A percentile compares a stretch with the other conserved stretches of the same genome.
Evolutionary conservation across 768 basidiomycete species (phyloP).

Genomic region (Russula compacta): DNA sequence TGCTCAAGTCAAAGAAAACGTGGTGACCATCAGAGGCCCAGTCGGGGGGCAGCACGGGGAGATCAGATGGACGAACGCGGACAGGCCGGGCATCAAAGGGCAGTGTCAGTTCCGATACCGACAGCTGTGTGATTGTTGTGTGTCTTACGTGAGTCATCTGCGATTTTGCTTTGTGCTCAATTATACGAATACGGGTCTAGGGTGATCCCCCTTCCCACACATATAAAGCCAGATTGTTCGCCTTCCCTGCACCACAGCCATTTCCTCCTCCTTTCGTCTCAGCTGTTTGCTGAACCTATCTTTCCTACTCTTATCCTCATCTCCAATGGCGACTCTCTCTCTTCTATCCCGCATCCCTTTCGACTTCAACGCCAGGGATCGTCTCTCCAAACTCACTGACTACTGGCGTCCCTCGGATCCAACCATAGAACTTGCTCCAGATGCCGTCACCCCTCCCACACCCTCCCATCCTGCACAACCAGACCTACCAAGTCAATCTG

Average conservation of each 20-base stretch:
- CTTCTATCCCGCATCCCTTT: slow-evolving; percentile 7
- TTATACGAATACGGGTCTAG: too few species aligned
- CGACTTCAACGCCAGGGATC: background rate
- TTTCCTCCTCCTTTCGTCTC: background rate
- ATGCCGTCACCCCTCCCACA: background rate
- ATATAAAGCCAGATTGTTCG: background rate
- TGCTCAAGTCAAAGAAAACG: too few species aligned
- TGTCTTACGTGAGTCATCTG: too few species aligned
- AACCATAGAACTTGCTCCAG: background rate
- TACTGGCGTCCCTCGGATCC: background rate
- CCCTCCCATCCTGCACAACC: background rate
- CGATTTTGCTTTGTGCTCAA: too few species aligned
- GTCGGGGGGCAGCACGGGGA: too few species aligned
- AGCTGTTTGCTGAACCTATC: background rate
- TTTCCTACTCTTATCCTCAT: background rate
- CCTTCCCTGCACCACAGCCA: too few species aligned
- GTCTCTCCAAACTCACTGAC: background rate
- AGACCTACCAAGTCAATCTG: background rate
- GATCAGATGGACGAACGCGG: too few species aligned
- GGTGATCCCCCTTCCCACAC: background rate
- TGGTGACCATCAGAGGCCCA: too few species aligned
- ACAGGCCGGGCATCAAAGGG: too few species aligned
- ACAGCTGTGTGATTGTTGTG: too few species aligned
- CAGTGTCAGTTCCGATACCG: too few species aligned
- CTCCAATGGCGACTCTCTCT: slow-evolving; percentile 2